Evolutionary conservation across 2,329 filamentous ascomycete genomes (phyloP).

Genomic region (Fusarium ramigenum): DNA sequence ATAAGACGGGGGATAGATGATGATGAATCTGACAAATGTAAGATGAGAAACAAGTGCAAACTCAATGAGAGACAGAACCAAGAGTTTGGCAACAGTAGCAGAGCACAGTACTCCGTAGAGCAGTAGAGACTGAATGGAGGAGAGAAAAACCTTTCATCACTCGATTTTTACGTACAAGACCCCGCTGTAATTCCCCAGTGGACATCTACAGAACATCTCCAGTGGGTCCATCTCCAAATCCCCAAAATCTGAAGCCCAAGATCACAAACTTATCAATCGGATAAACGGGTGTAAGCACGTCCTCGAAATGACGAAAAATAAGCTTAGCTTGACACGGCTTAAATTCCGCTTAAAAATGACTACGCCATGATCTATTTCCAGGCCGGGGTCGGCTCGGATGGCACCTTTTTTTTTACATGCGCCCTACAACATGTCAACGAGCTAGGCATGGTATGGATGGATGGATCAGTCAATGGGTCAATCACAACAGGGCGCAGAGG

Average conservation of each 20-base stretch:
- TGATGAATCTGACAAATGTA: slow-evolving; percentile 4
- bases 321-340: neutral
- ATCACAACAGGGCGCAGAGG: slow-evolving; percentile 29
- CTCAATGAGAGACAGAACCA: too few relatives aligned
- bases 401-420: neutral
- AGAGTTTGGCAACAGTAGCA: neutral
- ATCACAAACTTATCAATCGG: slow-evolving; percentile 5
- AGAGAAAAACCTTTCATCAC: neutral
- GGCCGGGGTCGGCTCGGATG: slow-evolving; percentile 25
- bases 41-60: neutral
- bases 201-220: slow-evolving; percentile 6
- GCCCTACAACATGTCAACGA: slow-evolving; percentile 37
- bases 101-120: too few relatives aligned
- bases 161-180: slow-evolving; percentile 34
- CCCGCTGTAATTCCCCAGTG: slow-evolving; percentile 5
- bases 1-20: neutral
- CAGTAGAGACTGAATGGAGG: neutral
- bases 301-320: neutral
- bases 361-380: neutral
- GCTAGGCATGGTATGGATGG: slow-evolving; percentile 14
- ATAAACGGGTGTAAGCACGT: slow-evolving; percentile 5
- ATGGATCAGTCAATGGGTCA: slow-evolving; percentile 27
- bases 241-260: neutral
- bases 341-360: neutral
- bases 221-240: slow-evolving; percentile 17